Evolutionary conservation across 805 yeast genomes (phyloP).

Genomic region (Metschnikowia hibisci): DNA sequence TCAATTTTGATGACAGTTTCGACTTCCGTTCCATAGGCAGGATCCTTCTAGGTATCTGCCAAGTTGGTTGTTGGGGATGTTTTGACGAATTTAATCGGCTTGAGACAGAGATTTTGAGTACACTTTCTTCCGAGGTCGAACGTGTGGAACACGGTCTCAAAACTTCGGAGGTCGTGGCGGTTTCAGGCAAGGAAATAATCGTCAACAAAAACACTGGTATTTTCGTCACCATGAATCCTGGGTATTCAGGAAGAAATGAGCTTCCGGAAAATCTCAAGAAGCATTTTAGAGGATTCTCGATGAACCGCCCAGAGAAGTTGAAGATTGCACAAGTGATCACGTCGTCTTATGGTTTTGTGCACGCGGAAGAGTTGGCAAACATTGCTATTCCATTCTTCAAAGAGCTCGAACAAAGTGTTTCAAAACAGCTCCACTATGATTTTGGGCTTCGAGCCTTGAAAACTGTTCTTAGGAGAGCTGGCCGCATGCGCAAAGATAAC

Average conservation of each 20-base stretch:
- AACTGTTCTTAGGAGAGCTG: constrained; percentile 57
- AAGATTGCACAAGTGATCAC: constrained; percentile 70
- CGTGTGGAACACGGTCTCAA: constrained; percentile 56
- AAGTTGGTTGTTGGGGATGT: constrained; percentile 91
- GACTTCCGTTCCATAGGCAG: constrained; percentile 78
- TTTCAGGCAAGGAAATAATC: constrained; percentile 39
- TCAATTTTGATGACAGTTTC: constrained; percentile 87
- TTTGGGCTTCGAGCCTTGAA: constrained; percentile 86
- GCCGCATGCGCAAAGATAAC: constrained; percentile 35
- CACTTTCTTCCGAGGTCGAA: constrained; percentile 79
- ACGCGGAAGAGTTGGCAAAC: constrained; percentile 43
- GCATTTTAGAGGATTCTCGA: constrained; percentile 69
- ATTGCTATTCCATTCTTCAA: constrained; percentile 54
- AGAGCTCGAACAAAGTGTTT: constrained; percentile 36
- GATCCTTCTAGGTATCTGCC: constrained; percentile 71
- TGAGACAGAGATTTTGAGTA: constrained; percentile 66
- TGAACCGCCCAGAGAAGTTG: constrained; percentile 66
- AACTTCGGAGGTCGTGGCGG: constrained; percentile 26
- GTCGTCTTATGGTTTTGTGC: constrained; percentile 63
- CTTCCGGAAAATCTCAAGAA: constrained; percentile 84
- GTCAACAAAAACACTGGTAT: constrained; percentile 58
- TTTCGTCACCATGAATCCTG: constrained; percentile 90
- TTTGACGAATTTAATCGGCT: constrained; percentile 92
- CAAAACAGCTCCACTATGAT: constrained; percentile 74
- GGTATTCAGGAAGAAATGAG: constrained; percentile 74